Conservation (phyloP, 2,329 filamentous ascomycete species). For the Bertia moriformis region DNA sequence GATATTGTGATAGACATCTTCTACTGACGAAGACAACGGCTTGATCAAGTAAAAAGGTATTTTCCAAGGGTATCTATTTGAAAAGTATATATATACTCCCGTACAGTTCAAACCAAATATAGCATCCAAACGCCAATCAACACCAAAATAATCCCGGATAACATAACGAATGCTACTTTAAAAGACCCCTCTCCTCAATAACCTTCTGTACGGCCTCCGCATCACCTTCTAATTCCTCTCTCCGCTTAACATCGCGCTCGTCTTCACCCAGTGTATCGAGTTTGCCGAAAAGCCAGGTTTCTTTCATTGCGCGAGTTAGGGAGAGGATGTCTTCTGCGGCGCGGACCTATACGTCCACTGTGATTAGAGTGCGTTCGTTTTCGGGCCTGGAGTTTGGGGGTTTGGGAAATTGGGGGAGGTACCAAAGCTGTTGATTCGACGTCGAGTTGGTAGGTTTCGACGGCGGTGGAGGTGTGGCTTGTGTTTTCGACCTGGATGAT, state of each 20-base stretch:
- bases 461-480: constrained; percentile 35
- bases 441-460: constrained; percentile 37
- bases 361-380: no score
- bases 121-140: no score
- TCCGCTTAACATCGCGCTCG: constrained; percentile 19
- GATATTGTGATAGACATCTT: no score
- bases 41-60: no score
- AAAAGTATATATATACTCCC: not conserved
- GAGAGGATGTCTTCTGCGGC: constrained; percentile 45
- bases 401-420: no score
- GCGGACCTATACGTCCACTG: constrained; percentile 29
- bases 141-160: no score
- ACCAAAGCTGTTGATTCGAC: constrained; percentile 41
- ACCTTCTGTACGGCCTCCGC: constrained; percentile 24
- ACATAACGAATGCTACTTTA: no score
- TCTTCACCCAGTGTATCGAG: constrained; percentile 37
- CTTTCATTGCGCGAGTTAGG: constrained; percentile 44
- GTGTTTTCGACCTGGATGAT: constrained; percentile 22
- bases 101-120: no score
- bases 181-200: constrained; percentile 11
- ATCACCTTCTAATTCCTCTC: constrained; percentile 25
- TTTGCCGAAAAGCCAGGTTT: constrained; percentile 49
- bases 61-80: not conserved
- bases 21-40: no score
- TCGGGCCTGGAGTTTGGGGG: no score